phyloP scores from a whole-genome alignment of 2,329 filamentous ascomycete species.

The Geosmithia morbida region DNA sequence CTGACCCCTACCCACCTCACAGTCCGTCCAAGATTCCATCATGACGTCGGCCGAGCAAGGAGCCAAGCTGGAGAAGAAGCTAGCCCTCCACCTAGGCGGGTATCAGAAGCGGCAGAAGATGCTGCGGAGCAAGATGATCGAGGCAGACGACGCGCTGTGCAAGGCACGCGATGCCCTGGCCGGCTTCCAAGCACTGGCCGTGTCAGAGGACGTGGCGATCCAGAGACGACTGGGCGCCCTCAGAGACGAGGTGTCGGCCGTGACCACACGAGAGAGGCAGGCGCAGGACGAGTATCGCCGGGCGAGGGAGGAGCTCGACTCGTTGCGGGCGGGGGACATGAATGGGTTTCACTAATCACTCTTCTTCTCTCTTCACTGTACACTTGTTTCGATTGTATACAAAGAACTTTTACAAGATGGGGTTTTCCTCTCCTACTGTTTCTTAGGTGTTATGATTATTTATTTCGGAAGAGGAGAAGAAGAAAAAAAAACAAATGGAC shows the following conservation, averaged over 20 bases:
- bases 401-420: background rate
- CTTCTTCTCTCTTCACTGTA: background rate
- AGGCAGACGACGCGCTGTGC: slow-evolving; percentile 59
- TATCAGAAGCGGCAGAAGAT: slow-evolving; percentile 79
- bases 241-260: slow-evolving; percentile 68
- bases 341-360: slow-evolving; percentile 24
- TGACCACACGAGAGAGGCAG: slow-evolving; percentile 73
- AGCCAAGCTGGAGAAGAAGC: slow-evolving; percentile 85
- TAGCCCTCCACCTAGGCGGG: slow-evolving; percentile 74
- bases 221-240: slow-evolving; percentile 56
- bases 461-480: background rate
- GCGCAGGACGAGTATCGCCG: slow-evolving; percentile 75
- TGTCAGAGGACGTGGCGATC: slow-evolving; percentile 68
- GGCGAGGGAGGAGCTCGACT: slow-evolving; percentile 63
- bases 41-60: slow-evolving; percentile 62
- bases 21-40: slow-evolving; percentile 61
- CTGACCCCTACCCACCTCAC: slow-evolving; percentile 6
- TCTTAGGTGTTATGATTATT: background rate
- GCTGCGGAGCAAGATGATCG: slow-evolving; percentile 63
- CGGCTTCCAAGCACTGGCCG: slow-evolving; percentile 60
- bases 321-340: slow-evolving; percentile 25
- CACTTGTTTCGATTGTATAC: background rate
- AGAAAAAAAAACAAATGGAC: no score
- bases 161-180: slow-evolving; percentile 60
- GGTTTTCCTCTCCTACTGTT: background rate